Evolutionary conservation across 257 asterid species (phyloP), one percentile per base, ranked within the genome.

Genomic region (Paraleonurus japonicus): DNA sequence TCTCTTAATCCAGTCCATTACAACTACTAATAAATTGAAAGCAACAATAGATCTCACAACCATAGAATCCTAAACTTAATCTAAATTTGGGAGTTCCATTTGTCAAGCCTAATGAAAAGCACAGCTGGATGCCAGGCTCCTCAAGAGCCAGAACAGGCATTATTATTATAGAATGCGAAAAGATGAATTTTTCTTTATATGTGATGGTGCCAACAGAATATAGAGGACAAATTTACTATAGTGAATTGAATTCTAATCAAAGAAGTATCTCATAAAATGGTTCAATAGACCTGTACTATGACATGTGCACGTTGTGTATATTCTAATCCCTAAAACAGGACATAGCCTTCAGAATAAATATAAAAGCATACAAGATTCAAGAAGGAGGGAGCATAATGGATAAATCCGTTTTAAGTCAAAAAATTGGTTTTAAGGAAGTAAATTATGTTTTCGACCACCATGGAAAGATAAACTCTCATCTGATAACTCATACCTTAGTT

Each of bases 401-500:
- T 28, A 50, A 30, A 19, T 19, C 63, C 10, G 71, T 30, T 55
- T 7, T 32, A 8, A 47, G 26, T 51, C 13, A 51, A 51, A 59
- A n/a, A 35, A 33, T 16, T 11, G 32, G 67, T 24, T 12, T 13
- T 9, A 10, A 28, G 11, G 10, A 54, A 57, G 65, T n/a, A n/a
- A n/a, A n/a, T 37, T 41, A 70, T 22, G 62, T 64, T 61, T 20
- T 28, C 24, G 45, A 75, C 27, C 22, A 27, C 50, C 54, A 65
- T 2, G 19, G 24, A 62, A 24, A 61, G 33, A 63, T 17, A 72
- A 4, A 17, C 41, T 16, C 51, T 13, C 30, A 41, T 60, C 39
- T 2, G 53, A 50, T 19, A 37, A 58, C 37, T 55, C 65, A 20
- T 67, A 90, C 95, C 97, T 87, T 88, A 61, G 76, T 22, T 72